Base-by-base conservation (phyloP, 176 grass and related monocot species). In the Bromus sterilis region DNA sequence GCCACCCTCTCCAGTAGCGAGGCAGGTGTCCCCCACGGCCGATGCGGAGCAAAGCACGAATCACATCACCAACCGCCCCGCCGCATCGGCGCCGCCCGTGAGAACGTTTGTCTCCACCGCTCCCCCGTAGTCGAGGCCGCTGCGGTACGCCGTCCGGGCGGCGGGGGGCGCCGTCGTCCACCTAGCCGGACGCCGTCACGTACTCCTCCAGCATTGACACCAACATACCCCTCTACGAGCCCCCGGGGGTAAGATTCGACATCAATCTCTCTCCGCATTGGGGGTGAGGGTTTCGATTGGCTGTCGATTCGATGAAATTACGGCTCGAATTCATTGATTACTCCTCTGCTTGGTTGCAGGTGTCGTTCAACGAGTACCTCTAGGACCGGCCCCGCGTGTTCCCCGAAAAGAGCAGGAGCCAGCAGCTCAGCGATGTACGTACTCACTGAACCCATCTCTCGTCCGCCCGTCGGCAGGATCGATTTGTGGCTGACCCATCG, bases 281-380 rank as follows among this genome's bases (percentile, higher is more conserved):
- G 39, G 28, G 76, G 16, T 71, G 2, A 25, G 41, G 5, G 9
- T 28, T 5, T 26, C 21, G 37, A 61, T 79, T 71, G 32, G 44
- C 30, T 35, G 42, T 31, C 43, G 40, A 48, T 33, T 14, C 6
- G 2, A 24, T 11, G 66, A 51, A 31, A 26, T 15, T 25, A 11
- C 30, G 25, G 37, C 4, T 44, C 29, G 10, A 40, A 51, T 53
- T 53, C 18, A 51, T 51, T 51, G 48, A 51, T 51, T 53, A 0
- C 7, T 51, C 5, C 26, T 86, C 1, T 66, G 14, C 9, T 3
- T 16, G 8, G 0, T 14, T 13, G 71, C 80, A 92, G 93, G 87
- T 78, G 48, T 89, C 87, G 59, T 94, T 94, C 58, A 87, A 92
- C 77, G 89, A 92, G 77, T 94, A 94, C 83, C 72, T 92, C 84